Percentiles rank a stretch among this genome's conserved stretches.
Conservation (phyloP, 805 yeast species). For the Zygoascus tannicola region DNA sequence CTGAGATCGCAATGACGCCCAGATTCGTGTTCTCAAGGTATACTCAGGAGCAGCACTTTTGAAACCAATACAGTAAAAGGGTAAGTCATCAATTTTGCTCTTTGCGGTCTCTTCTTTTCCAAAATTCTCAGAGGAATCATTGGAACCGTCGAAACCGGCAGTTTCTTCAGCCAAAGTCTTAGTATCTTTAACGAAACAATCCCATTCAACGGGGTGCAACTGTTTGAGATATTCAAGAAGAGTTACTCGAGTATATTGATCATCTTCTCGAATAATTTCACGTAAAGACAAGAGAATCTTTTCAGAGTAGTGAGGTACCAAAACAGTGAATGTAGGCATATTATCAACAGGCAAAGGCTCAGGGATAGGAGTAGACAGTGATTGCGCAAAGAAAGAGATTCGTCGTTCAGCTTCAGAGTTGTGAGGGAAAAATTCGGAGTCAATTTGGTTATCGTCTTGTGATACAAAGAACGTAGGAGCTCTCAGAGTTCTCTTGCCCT, state of each 20-base stretch:
- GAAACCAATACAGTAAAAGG: slow-evolving; percentile 94
- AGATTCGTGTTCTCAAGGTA: slow-evolving; percentile 89
- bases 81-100: slow-evolving; percentile 81
- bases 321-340: slow-evolving; percentile 98
- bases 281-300: slow-evolving; percentile 87
- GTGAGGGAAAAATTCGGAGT: slow-evolving; percentile 93
- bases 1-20: slow-evolving; percentile 98
- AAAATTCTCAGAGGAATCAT: slow-evolving; percentile 28
- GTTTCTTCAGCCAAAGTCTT: slow-evolving; percentile 72
- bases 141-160: slow-evolving; percentile 7
- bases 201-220: slow-evolving; percentile 96
- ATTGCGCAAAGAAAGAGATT: slow-evolving; percentile 98
- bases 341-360: slow-evolving; percentile 98
- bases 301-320: slow-evolving; percentile 94
- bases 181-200: slow-evolving; percentile 92
- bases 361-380: slow-evolving; percentile 96
- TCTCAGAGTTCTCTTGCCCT: slow-evolving; percentile 95
- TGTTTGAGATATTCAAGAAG: slow-evolving; percentile 89
- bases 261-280: slow-evolving; percentile 95
- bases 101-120: slow-evolving; percentile 54
- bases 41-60: slow-evolving; percentile 96
- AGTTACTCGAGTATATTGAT: slow-evolving; percentile 90
- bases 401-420: slow-evolving; percentile 99
- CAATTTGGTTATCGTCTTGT: slow-evolving; percentile 91
- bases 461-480: slow-evolving; percentile 98